A percentile compares a stretch with the other conserved stretches of the same genome.
These are phyloP conservation scores for Aspergillus bombycis DNA, from an alignment of 2,329 filamentous ascomycete genomes.

Conservation along the genomic window DNA sequence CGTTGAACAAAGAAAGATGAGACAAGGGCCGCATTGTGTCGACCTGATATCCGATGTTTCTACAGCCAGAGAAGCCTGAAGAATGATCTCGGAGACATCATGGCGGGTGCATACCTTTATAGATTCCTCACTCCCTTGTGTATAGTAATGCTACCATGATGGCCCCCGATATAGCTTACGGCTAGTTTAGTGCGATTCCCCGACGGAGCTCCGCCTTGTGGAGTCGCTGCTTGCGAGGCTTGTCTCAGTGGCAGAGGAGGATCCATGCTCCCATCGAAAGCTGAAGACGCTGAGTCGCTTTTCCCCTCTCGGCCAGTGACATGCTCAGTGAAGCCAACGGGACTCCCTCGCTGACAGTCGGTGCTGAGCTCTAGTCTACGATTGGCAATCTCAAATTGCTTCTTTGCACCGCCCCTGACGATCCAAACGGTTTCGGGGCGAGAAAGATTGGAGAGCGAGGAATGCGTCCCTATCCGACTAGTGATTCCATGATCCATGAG, in stretches of 20 bases:
- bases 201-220: conserved; percentile 1
- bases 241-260: background rate
- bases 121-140: too few species aligned
- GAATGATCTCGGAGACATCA: too few species aligned
- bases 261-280: background rate
- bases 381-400: background rate
- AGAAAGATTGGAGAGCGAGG: background rate
- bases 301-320: background rate
- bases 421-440: background rate
- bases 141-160: background rate
- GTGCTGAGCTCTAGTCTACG: background rate
- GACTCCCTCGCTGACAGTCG: background rate
- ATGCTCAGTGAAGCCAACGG: background rate
- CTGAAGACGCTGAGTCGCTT: background rate
- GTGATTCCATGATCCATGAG: background rate
- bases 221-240: background rate
- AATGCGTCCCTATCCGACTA: background rate
- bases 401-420: background rate
- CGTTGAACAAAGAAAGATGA: background rate
- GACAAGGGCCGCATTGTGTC: background rate
- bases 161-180: background rate
- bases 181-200: background rate
- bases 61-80: background rate
- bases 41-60: too few species aligned
- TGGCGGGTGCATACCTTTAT: background rate